Conservation (phyloP, 2,329 filamentous ascomycete species). For the Fusarium nisikadoi region DNA sequence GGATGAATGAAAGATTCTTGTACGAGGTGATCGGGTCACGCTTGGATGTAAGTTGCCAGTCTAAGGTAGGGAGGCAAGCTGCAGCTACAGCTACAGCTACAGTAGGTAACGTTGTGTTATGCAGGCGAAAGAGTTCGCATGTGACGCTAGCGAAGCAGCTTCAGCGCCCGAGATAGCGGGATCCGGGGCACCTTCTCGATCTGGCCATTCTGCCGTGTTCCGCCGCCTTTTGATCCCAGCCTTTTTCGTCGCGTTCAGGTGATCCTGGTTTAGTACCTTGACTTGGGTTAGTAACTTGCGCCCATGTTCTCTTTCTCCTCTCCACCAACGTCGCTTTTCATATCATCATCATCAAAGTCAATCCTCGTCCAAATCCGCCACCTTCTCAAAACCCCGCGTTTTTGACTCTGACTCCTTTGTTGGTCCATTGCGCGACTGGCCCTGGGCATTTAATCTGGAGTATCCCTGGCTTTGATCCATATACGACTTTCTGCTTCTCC, state of each 20-base stretch:
- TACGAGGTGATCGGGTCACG: not conserved
- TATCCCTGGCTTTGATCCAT: slow-evolving; percentile 23
- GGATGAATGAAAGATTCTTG: not conserved
- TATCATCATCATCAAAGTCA: slow-evolving; percentile 25
- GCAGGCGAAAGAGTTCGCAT: slow-evolving; percentile 38
- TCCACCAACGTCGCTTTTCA: slow-evolving; percentile 37
- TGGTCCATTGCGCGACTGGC: slow-evolving; percentile 41
- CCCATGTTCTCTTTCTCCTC: slow-evolving; percentile 42
- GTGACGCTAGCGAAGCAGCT: slow-evolving; percentile 34
- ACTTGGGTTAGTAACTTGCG: slow-evolving; percentile 10
- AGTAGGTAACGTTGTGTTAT: slow-evolving; percentile 15
- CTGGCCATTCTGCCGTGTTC: slow-evolving; percentile 43
- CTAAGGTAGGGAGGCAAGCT: not conserved
- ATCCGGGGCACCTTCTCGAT: slow-evolving; percentile 39
- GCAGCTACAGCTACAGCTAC: not conserved
- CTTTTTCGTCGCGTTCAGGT: slow-evolving; percentile 42
- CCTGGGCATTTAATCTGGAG: slow-evolving; percentile 40
- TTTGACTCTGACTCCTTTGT: slow-evolving; percentile 27
- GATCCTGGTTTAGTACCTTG: not conserved
- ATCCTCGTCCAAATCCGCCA: slow-evolving; percentile 14
- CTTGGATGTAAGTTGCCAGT: slow-evolving; percentile 2
- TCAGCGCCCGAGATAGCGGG: slow-evolving; percentile 18
- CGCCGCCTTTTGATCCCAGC: slow-evolving; percentile 43
- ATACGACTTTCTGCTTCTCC: slow-evolving; percentile 20
- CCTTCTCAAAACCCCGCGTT: slow-evolving; percentile 27